Conservation (phyloP, 2,329 filamentous ascomycete genomes). For the Apiospora aurea region DNA sequence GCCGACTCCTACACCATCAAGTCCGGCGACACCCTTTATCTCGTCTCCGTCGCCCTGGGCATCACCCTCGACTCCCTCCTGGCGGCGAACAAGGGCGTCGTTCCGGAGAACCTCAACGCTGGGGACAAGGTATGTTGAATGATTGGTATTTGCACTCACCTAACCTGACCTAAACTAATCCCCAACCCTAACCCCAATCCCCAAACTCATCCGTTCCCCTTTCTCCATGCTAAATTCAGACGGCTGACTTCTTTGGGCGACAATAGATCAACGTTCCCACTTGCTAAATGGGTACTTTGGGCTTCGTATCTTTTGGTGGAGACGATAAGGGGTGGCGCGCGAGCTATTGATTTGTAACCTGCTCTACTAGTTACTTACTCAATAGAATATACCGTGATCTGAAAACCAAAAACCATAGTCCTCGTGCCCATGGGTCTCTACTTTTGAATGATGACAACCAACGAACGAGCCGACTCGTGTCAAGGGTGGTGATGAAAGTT, state of each 20-base stretch:
- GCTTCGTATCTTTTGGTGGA: not conserved
- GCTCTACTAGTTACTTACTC: not conserved
- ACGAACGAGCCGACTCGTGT: not conserved
- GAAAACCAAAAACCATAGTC: not conserved
- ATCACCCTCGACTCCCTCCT: constrained; percentile 18
- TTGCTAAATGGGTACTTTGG: not conserved
- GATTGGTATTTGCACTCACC: too few relatives aligned
- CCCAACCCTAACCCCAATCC: too few relatives aligned
- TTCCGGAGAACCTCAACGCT: not conserved
- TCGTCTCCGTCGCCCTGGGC: not conserved
- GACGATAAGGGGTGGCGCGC: not conserved
- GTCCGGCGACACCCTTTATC: constrained; percentile 3
- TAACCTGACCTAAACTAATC: too few relatives aligned
- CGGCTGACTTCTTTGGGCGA: not conserved
- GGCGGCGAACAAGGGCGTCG: not conserved
- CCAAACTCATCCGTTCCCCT: not conserved
- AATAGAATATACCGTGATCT: constrained; percentile 5
- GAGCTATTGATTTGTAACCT: not conserved
- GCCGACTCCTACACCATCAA: constrained; percentile 7
- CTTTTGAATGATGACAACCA: not conserved
- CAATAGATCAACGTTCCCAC: constrained; percentile 1
- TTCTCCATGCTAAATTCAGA: not conserved
- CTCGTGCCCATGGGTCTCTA: not conserved
- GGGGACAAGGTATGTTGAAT: not conserved
- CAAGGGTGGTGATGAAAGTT: not conserved